phyloP scores from a whole-genome alignment of 2,329 filamentous ascomycete species.

The Trichothecium sympodiale region DNA sequence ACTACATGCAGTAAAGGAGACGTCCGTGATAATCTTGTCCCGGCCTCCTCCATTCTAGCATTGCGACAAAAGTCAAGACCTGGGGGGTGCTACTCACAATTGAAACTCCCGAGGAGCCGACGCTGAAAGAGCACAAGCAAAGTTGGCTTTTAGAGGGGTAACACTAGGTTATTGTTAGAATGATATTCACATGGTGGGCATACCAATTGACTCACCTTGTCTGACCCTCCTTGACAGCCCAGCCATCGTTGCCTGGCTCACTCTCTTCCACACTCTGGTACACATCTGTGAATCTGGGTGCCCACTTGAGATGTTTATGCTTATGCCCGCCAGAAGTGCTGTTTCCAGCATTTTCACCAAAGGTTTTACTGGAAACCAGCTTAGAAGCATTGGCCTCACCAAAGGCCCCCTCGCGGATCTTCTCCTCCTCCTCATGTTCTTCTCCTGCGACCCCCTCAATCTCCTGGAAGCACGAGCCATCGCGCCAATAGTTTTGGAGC shows the following conservation, averaged over 20 bases:
- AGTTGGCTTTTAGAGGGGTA: conserved; percentile 85
- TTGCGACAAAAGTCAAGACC: no score
- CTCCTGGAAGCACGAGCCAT: conserved; percentile 79
- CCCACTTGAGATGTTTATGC: conserved; percentile 93
- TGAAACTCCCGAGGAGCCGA: conserved; percentile 62
- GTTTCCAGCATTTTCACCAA: not conserved
- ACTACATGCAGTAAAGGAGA: conserved; percentile 4
- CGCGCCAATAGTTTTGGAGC: conserved; percentile 82
- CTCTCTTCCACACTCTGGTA: conserved; percentile 76
- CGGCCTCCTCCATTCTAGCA: conserved; percentile 1
- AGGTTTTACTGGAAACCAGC: conserved; percentile 2
- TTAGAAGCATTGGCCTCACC: conserved; percentile 30
- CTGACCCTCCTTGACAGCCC: conserved; percentile 78
- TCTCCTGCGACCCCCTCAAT: conserved; percentile 55
- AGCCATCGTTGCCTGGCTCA: conserved; percentile 78
- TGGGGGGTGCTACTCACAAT: conserved; percentile 54
- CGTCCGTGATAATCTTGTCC: no score
- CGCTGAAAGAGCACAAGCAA: conserved; percentile 61
- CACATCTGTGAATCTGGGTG: conserved; percentile 76
- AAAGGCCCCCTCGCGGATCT: conserved; percentile 56
- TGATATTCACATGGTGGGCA: no score
- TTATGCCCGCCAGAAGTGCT: conserved; percentile 33
- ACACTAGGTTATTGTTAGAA: no score
- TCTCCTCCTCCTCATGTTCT: conserved; percentile 59
- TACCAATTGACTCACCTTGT: conserved; percentile 64